Evolutionary conservation across 2,329 filamentous ascomycete genomes (phyloP), one percentile per base, ranked within the genome.

Genomic region (Colletotrichum neosansevieriae): DNA sequence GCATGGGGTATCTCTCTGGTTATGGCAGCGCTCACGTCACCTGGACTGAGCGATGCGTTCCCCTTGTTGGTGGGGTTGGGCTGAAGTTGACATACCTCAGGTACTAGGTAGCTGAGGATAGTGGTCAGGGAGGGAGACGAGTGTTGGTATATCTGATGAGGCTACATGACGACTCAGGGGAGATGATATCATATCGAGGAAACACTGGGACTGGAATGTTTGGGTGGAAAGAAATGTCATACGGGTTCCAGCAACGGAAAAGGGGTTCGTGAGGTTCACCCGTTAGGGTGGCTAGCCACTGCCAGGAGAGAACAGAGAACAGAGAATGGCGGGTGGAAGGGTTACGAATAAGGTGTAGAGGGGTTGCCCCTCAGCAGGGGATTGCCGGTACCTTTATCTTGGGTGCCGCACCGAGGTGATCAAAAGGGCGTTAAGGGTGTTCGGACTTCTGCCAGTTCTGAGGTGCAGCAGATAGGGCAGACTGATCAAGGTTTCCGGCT

Each of bases 321-420:
- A 17, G 36, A 47, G 47, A 54, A 60, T 47, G 32, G 47, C 57
- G 58, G 58, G 54, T 32, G 32, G 36, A 42, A 58, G 64, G 51
- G 58, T 67, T 63, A 63, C 64, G 51, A 57, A 63, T 63, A 67
- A 67, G 64, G 64, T 67, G 59, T 38, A 58, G 64, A 63, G 64
- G 64, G 58, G 58, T 29, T 42, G 36, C 63, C 63, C 62, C 58
- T 62, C 42, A 42, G 63, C 63, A 62, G 58, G 58, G 63, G 64
- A 58, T 58, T 67, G 50, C 58, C 42, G 50, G 29, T 29, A 29
- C 29, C 29, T 29, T 29, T 6, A 29, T 1, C 29, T 29, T 32
- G 40, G 17, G 44, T 49, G 32, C 42, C 51, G 51, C 19, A n/a
- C 51, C 45, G 17, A 17, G 13, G 15, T 29, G 40, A 47, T 44